Evolutionary conservation across 192 early-diverging fungal genomes (phyloP), one percentile per base, ranked within the genome.

Genomic region (Rhizoclosmatium globosum): DNA sequence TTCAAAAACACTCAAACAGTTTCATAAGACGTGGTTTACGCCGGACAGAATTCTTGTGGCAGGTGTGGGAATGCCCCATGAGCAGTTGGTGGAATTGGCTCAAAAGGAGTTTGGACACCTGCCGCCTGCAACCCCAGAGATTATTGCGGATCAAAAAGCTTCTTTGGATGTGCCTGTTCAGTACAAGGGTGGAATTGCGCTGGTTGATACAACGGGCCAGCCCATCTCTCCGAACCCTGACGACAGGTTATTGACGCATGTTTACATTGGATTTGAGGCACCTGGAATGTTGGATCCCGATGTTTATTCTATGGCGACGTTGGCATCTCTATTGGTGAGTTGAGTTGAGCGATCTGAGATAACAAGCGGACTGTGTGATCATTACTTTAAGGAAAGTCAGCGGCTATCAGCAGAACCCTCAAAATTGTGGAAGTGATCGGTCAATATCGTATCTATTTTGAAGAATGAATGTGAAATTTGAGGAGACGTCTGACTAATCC

Each of bases 41-140:
- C 96, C 97, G 0, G 94, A 97, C 68, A 91, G 96, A 57, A 95
- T 99, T 64, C 95, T 96, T 2, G 87, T 99, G 17, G 93, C 94
- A 2, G 95, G 92, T 2, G 90, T 94, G 41, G 98, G 98, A 3
- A 89, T 94, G 53, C 89, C 92, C 39, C 98, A 99, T 75, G 91
- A 93, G n/a, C 83, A 91, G 57, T 87, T 97, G 0, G 93, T 96
- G 0, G 87, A 90, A 44, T 83, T 94, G 31, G 91, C 86, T 1
- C 84, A 89, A 50, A 79, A 90, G 58, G 84, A 93, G 48, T 99
- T 97, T 87, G 97, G 94, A 1, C 88, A 93, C 46, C 85, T 93
- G 74, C 43, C 83, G 2, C 59, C 78, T 0, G 45, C 74, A 15
- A 68, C 68, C 9, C 46, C 82, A 0, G 81, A 83, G 57, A 82